Evolutionary conservation across 768 basidiomycete genomes (phyloP).

Genomic region (Termitomyces bulborhizus): DNA sequence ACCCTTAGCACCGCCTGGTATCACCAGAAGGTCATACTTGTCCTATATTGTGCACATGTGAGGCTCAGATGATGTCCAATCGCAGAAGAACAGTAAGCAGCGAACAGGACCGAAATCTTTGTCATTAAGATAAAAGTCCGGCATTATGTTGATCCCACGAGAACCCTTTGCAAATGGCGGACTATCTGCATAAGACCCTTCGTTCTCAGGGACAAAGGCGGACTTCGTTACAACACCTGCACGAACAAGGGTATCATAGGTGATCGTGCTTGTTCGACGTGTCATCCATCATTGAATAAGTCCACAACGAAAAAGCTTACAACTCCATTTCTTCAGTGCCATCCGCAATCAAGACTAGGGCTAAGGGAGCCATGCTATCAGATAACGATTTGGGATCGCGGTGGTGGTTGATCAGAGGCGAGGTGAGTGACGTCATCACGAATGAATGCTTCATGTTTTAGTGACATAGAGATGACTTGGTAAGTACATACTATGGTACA

Average conservation of each 20-base stretch:
- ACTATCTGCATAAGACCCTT: conserved; percentile 19
- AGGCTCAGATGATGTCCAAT: not conserved
- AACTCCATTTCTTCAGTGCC: conserved; percentile 92
- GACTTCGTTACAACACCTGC: conserved; percentile 64
- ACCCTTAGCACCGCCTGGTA: conserved; percentile 77
- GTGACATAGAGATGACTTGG: too few species aligned
- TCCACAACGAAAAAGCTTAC: conserved; percentile 34
- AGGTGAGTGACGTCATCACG: not conserved
- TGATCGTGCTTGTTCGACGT: conserved; percentile 51
- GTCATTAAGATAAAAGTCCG: conserved; percentile 51
- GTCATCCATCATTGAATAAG: not conserved
- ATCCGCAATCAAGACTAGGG: conserved; percentile 69
- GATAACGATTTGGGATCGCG: not conserved
- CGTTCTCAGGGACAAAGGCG: conserved; percentile 46
- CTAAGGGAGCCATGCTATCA: conserved; percentile 37
- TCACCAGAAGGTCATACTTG: conserved; percentile 59
- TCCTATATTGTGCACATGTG: conserved; percentile 32
- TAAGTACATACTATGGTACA: not conserved
- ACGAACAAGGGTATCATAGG: conserved; percentile 77
- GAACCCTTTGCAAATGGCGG: conserved; percentile 58
- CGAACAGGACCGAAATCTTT: conserved; percentile 42
- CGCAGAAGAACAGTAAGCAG: conserved; percentile 3
- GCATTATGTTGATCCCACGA: conserved; percentile 66
- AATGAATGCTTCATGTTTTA: not conserved
- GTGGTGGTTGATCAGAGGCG: not conserved